These are phyloP conservation scores for Botrytis aclada DNA, from an alignment of 2,329 filamentous ascomycete species.

Conservation along the genomic window DNA sequence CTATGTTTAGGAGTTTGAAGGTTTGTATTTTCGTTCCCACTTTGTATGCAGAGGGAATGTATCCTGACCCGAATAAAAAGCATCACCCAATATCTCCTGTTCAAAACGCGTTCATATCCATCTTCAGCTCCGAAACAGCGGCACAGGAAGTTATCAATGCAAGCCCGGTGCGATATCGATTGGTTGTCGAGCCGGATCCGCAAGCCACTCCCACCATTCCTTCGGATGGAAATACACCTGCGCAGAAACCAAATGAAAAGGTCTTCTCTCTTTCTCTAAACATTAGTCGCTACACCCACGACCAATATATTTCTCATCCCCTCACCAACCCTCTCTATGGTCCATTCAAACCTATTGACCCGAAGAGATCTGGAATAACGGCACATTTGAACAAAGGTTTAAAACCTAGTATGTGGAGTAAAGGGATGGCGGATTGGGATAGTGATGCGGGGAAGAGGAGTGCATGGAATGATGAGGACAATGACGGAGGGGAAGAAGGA, in stretches of 20 bases:
- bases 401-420: constrained; percentile 23
- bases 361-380: constrained; percentile 27
- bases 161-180: constrained; percentile 34
- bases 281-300: constrained; percentile 17
- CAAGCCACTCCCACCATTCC: constrained; percentile 3
- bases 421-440: constrained; percentile 37
- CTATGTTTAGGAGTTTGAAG: constrained; percentile 36
- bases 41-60: neutral
- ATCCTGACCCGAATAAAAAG: constrained; percentile 19
- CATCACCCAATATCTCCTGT: constrained; percentile 26
- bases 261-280: constrained; percentile 30
- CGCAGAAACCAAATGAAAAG: constrained; percentile 6
- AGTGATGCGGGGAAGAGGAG: constrained; percentile 25
- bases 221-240: neutral
- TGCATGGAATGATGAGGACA: constrained; percentile 8
- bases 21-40: constrained; percentile 22
- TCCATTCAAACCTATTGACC: constrained; percentile 29
- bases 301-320: constrained; percentile 26
- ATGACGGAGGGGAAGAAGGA: neutral
- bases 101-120: constrained; percentile 33
- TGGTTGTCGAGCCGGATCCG: constrained; percentile 23
- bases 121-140: constrained; percentile 30
- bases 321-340: constrained; percentile 33
- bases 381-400: constrained; percentile 26
- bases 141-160: constrained; percentile 27